Conservation (phyloP, 345 rosid genomes). For the Diplotaxis tenuifolia region DNA sequence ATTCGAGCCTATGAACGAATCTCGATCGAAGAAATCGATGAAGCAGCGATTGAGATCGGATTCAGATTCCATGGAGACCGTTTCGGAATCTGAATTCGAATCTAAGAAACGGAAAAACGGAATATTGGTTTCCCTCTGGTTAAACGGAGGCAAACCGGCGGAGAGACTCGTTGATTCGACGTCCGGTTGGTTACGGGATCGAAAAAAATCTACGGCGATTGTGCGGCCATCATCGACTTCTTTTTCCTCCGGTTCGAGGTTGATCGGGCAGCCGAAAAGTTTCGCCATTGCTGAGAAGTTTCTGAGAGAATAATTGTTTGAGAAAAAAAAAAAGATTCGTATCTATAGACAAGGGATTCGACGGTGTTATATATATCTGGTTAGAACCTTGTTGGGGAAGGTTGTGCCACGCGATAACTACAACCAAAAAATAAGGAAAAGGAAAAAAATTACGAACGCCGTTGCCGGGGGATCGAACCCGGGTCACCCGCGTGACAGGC, state of each 20-base stretch:
- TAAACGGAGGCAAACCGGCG: not conserved
- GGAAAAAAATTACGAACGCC: constrained; percentile 18
- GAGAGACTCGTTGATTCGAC: not conserved
- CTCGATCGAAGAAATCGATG: constrained; percentile 30
- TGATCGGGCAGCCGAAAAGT: constrained; percentile 15
- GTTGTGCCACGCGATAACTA: constrained; percentile 23
- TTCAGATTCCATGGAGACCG: not conserved
- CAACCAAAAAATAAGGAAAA: not conserved
- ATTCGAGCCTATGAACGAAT: not conserved
- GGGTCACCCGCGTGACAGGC: constrained; percentile 98
- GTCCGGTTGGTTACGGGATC: not conserved
- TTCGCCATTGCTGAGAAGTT: constrained; percentile 23
- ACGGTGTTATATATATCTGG: not conserved
- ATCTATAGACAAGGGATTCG: not conserved
- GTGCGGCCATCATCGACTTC: not conserved
- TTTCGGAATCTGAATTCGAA: constrained; percentile 15
- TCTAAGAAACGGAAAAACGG: not conserved
- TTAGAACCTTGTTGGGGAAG: constrained; percentile 2
- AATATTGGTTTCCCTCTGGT: not conserved
- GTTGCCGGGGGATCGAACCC: constrained; percentile 96
- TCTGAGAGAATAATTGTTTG: not conserved
- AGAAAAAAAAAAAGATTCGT: not conserved
- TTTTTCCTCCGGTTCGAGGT: not conserved
- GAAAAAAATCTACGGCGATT: not conserved
- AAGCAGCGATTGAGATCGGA: not conserved